These are phyloP conservation scores for Talaromyces nanjingensis DNA, from an alignment of 495 filamentous ascomycete species.

Conservation along the genomic window DNA sequence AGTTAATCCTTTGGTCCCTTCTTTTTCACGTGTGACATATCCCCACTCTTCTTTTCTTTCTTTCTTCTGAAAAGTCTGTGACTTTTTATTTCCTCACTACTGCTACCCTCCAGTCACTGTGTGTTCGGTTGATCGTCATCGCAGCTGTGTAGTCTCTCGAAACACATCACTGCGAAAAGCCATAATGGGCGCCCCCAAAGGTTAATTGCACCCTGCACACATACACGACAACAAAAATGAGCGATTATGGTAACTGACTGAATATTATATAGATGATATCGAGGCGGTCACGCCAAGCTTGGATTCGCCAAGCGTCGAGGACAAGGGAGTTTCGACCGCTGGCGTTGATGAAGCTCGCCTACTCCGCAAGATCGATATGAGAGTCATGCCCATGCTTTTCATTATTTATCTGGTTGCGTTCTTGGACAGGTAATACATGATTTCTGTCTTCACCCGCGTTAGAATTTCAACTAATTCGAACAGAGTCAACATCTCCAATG, in stretches of 20 bases:
- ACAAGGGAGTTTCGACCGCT: background rate
- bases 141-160: background rate
- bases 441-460: background rate
- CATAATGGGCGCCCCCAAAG: background rate
- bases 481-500: constrained; percentile 22
- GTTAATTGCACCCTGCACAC: background rate
- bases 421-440: constrained; percentile 15
- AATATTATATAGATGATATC: constrained; percentile 9
- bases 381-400: constrained; percentile 17
- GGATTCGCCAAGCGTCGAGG: background rate
- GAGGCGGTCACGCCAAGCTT: constrained; percentile 11
- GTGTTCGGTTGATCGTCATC: background rate
- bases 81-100: background rate
- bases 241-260: background rate
- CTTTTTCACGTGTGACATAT: background rate
- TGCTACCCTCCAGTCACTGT: background rate
- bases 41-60: background rate
- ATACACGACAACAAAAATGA: background rate
- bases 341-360: constrained; percentile 15
- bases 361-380: constrained; percentile 16
- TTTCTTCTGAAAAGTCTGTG: background rate
- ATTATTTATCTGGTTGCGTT: constrained; percentile 16
- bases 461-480: background rate
- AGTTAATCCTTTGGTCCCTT: background rate
- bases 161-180: background rate